A percentile compares a stretch with the other conserved stretches of the same genome.
phyloP scores from a whole-genome alignment of 164 flowering plant species.

The Piper longum region DNA sequence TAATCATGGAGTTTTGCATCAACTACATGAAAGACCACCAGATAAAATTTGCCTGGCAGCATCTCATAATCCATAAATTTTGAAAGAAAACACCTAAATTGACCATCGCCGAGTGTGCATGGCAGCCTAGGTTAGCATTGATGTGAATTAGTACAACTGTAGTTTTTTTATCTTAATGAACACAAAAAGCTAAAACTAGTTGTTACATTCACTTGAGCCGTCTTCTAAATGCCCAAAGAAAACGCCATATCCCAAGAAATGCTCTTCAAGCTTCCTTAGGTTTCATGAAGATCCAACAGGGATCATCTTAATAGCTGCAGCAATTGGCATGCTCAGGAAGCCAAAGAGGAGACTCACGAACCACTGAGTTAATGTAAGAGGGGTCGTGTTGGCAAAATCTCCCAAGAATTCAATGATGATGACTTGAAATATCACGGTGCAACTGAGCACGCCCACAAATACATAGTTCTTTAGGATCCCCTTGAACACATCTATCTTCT shows the following conservation, averaged over 20 bases:
- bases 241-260: no score
- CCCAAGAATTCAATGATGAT: constrained; percentile 72
- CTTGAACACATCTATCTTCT: constrained; percentile 64
- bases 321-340: constrained; percentile 84
- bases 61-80: no score
- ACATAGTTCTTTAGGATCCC: constrained; percentile 78
- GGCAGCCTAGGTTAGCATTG: neutral
- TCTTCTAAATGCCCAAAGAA: neutral
- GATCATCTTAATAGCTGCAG: constrained; percentile 76
- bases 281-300: constrained; percentile 42
- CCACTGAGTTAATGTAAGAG: constrained; percentile 68
- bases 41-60: no score
- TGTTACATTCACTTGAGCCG: neutral
- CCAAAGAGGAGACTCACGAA: constrained; percentile 51
- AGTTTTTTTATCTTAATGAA: neutral
- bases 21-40: no score
- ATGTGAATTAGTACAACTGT: neutral
- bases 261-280: neutral
- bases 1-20: no score
- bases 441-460: constrained; percentile 52
- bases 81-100: no score
- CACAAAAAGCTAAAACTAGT: neutral
- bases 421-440: constrained; percentile 67
- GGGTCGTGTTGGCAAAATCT: constrained; percentile 70
- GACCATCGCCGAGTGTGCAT: no score